Evolutionary conservation across 2,329 filamentous ascomycete genomes (phyloP), one percentile per base, ranked within the genome.

Genomic region (Paradendryphiella salina): DNA sequence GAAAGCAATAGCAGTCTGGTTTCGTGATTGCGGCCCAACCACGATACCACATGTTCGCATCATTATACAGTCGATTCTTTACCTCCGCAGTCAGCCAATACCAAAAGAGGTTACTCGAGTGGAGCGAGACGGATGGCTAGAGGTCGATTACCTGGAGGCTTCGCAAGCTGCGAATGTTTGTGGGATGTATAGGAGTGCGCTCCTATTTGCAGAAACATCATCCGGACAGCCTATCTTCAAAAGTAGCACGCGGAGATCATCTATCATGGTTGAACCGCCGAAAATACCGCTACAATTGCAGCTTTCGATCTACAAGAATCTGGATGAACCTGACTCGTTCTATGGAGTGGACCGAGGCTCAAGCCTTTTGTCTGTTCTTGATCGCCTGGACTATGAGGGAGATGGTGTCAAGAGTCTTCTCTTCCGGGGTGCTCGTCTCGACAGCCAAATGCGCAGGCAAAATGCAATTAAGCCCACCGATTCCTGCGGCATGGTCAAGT

Each of bases 311-410:
- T 99, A 94, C 70, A 88, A 90, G 67, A 93, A 90, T 54, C 88
- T 99, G 38, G 92, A 96, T 66, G 95, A 99, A 65, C 93, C 92
- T 1, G 94, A 99, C 71, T 87, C 91, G 0, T 99, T 96, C 71
- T 99, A 99, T 67, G 95, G 94, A 3, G 81, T 96, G 6, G 84
- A 89, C 34, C 88, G 95, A 71, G 83, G 84, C 33, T 83, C 90
- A 5, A 91, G 85, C 50, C 75, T 99, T 13, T 79, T 82, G 13
- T 90, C 87, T 9, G 87, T 97, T 1, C 78, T 97, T 51, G 83
- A 87, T 42, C 86, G 89, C 8, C 80, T 97, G 4, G 90, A 96
- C 60, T 93, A 96, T 67, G 94, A 99, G 74, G 86, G 86, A 41
- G 87, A 96, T 61, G 92, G 92, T 0, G 79, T 86, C 42, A 96